Evolutionary conservation across 2,329 filamentous ascomycete genomes (phyloP).

Genomic region (Neonectria punicea): DNA sequence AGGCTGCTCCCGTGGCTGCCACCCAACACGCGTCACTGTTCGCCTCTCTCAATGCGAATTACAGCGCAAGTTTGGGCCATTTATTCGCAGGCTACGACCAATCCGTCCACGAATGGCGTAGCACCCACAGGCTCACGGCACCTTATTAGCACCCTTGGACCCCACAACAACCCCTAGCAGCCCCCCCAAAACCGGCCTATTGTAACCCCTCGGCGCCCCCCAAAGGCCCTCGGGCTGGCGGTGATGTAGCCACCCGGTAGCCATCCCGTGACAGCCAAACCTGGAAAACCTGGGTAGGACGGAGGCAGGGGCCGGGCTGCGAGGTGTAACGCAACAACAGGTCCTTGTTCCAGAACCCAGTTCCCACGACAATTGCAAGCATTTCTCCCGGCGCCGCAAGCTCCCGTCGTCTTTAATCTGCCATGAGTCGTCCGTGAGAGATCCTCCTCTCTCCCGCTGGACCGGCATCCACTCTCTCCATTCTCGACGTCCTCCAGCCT

Average conservation of each 20-base stretch:
- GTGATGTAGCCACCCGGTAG: constrained; percentile 21
- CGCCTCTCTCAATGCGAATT: not conserved
- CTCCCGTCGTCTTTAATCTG: constrained; percentile 5
- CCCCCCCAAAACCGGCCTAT: not conserved
- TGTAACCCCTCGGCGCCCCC: not conserved
- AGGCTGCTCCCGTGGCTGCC: not conserved
- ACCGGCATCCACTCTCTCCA: constrained; percentile 29
- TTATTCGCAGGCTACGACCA: not conserved
- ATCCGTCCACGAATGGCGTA: not conserved
- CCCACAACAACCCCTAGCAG: not conserved
- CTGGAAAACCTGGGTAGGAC: constrained; percentile 8
- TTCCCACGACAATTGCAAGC: constrained; percentile 8
- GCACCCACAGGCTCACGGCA: not conserved
- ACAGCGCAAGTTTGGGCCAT: not conserved
- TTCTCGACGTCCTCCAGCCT: constrained; percentile 7
- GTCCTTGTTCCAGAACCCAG: constrained; percentile 12
- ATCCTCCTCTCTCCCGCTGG: constrained; percentile 26
- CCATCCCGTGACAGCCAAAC: constrained; percentile 26
- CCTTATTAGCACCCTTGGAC: not conserved
- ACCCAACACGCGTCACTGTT: not conserved
- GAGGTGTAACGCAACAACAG: constrained; percentile 20
- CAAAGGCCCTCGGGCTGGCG: constrained; percentile 8
- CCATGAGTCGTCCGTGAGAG: constrained; percentile 36
- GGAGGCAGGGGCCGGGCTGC: constrained; percentile 20
- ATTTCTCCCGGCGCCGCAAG: constrained; percentile 17